These are phyloP conservation scores for Marasmius fiardii DNA, from an alignment of 1,284 basidiomycete genomes.

Conservation along the genomic window DNA sequence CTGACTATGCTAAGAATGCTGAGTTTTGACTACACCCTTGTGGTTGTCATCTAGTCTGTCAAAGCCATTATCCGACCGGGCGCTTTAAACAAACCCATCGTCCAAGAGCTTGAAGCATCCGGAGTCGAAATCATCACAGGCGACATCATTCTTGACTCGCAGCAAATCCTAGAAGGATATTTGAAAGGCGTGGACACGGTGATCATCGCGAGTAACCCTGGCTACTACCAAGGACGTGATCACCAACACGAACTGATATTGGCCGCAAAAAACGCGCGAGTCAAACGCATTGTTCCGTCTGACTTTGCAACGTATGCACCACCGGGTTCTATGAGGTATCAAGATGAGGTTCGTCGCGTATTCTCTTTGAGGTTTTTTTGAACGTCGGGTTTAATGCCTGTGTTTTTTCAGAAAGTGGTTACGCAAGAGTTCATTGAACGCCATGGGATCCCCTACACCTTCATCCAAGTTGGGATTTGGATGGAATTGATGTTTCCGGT, in stretches of 20 bases:
- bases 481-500: not conserved
- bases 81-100: not conserved
- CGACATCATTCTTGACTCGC: not conserved
- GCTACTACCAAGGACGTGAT: not conserved
- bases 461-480: constrained; percentile 3
- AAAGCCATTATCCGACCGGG: not conserved
- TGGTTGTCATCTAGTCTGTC: not conserved
- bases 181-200: not conserved
- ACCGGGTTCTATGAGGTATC: not conserved
- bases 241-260: not conserved
- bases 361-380: not conserved
- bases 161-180: not conserved
- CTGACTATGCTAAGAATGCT: not conserved
- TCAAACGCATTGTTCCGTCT: constrained; percentile 4
- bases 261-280: constrained; percentile 5
- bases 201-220: not conserved
- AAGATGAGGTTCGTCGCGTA: not conserved
- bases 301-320: constrained; percentile 1
- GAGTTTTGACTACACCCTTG: not conserved
- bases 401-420: too few species aligned
- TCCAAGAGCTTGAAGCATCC: not conserved
- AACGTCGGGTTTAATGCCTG: too few species aligned
- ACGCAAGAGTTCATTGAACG: not conserved
- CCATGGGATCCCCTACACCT: constrained; percentile 1
- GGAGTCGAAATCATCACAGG: constrained; percentile 3